phyloP scores from a whole-genome alignment of 2,329 filamentous ascomycete species.

The Colletotrichum somersetense region DNA sequence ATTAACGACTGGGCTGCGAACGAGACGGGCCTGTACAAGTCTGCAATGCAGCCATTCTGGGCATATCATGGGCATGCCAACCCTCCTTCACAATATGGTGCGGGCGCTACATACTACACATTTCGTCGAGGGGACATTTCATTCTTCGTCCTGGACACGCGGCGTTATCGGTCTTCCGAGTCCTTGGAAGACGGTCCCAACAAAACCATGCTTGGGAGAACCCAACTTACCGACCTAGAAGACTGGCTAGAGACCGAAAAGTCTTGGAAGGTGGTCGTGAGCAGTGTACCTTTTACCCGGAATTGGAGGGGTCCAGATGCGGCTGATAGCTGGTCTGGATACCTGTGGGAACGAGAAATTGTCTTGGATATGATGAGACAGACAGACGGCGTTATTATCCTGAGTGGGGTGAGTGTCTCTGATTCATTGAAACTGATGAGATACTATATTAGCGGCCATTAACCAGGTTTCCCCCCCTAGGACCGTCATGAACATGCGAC shows the following conservation, averaged over 20 bases:
- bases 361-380: conserved; percentile 76
- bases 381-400: conserved; percentile 71
- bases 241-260: conserved; percentile 60
- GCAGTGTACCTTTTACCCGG: conserved; percentile 76
- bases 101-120: conserved; percentile 71
- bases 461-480: conserved; percentile 13
- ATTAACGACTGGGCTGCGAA: conserved; percentile 77
- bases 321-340: conserved; percentile 77
- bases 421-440: background rate
- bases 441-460: background rate
- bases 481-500: conserved; percentile 77
- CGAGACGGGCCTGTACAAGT: conserved; percentile 70
- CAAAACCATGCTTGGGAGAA: conserved; percentile 70
- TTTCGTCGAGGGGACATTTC: conserved; percentile 73
- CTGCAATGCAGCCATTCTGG: conserved; percentile 73
- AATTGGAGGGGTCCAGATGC: conserved; percentile 72
- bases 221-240: conserved; percentile 71
- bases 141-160: conserved; percentile 78
- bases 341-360: conserved; percentile 69
- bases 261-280: conserved; percentile 75
- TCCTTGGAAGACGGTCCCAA: conserved; percentile 54
- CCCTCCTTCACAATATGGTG: conserved; percentile 59
- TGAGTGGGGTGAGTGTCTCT: conserved; percentile 65
- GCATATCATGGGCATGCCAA: conserved; percentile 76
- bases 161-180: conserved; percentile 64